These are phyloP conservation scores for Aspergillus transmontanensis DNA, from an alignment of 2,329 filamentous ascomycete species.

Conservation along the genomic window DNA sequence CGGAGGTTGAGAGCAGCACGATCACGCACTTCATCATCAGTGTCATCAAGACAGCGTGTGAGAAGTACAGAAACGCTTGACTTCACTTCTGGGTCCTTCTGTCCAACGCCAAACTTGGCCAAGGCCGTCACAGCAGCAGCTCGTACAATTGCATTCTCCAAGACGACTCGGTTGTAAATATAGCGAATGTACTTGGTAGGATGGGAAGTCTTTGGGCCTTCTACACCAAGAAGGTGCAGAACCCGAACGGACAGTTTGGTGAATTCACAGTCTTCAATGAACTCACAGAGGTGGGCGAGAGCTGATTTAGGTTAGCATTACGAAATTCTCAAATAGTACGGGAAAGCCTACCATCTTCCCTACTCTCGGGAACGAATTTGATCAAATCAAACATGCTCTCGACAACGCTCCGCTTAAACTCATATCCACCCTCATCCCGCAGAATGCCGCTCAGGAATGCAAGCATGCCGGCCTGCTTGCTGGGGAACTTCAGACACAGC, in stretches of 20 bases:
- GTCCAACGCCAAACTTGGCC: constrained; percentile 95
- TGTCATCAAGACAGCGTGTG: constrained; percentile 91
- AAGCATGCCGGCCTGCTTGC: constrained; percentile 97
- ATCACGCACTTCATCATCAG: constrained; percentile 95
- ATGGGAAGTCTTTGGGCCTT: constrained; percentile 92
- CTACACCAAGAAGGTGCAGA: constrained; percentile 86
- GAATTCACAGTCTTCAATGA: constrained; percentile 99
- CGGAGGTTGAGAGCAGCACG: constrained; percentile 90
- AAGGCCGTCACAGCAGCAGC: constrained; percentile 94
- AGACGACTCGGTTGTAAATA: constrained; percentile 96
- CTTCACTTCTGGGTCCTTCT: constrained; percentile 96
- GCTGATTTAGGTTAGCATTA: constrained; percentile 51
- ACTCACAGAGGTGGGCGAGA: constrained; percentile 93
- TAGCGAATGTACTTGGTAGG: constrained; percentile 99
- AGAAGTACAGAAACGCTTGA: constrained; percentile 90
- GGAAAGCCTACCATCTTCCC: constrained; percentile 58
- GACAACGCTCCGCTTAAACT: constrained; percentile 96
- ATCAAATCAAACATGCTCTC: constrained; percentile 99
- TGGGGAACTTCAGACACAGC: constrained; percentile 94
- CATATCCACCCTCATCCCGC: constrained; percentile 94
- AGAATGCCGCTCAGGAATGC: constrained; percentile 96
- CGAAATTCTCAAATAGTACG: neutral
- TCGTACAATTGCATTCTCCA: constrained; percentile 94
- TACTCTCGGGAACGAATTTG: constrained; percentile 92
- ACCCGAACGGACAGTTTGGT: constrained; percentile 96